Evolutionary conservation across 306 rosid genomes (phyloP).

Genomic region (Argentina anserina): DNA sequence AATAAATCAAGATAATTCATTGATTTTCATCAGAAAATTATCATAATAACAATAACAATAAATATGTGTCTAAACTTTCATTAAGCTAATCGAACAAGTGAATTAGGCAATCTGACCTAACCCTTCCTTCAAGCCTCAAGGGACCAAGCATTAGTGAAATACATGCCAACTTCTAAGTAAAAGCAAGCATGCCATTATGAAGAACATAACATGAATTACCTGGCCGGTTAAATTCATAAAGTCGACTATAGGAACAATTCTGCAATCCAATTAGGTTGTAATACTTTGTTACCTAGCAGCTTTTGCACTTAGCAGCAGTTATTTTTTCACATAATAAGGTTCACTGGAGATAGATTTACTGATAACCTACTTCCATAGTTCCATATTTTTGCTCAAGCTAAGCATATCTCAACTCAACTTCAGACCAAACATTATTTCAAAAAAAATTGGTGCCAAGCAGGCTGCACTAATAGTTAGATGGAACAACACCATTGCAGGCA

Average conservation of each 20-base stretch:
- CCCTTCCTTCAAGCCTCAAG: neutral
- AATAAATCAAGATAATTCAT: neutral
- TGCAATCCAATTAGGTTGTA: neutral
- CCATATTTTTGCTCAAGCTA: neutral
- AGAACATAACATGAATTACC: neutral
- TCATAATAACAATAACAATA: too few species aligned
- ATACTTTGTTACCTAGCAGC: neutral
- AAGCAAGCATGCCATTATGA: neutral
- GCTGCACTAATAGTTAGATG: constrained; percentile 6
- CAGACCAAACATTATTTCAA: neutral
- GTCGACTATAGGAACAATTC: neutral
- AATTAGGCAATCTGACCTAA: too few species aligned
- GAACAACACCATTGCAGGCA: constrained; percentile 6
- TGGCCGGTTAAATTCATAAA: neutral
- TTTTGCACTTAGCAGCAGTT: neutral
- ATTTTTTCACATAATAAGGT: neutral
- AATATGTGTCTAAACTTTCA: neutral
- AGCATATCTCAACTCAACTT: neutral
- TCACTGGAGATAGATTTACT: neutral
- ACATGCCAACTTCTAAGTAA: neutral
- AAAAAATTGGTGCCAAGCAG: constrained; percentile 9
- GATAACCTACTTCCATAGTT: too few species aligned
- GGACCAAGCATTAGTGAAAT: neutral
- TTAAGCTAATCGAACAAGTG: too few species aligned
- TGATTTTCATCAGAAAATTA: too few species aligned